Conservation (phyloP, 2,329 filamentous ascomycete genomes). For the Plenodomus biglobosus region DNA sequence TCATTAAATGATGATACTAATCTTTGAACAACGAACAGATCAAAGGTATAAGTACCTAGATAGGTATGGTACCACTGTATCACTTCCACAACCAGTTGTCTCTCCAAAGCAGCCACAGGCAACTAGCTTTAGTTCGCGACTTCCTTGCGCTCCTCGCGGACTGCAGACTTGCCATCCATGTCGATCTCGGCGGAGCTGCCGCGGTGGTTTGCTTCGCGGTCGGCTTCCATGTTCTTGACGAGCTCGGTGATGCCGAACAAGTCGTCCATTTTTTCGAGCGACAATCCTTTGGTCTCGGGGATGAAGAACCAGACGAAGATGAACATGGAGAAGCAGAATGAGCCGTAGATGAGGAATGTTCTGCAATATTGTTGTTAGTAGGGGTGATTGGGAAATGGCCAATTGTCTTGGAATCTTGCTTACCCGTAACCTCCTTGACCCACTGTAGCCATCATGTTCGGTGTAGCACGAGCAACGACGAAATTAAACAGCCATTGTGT, state of each 20-base stretch:
- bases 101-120: too few species aligned
- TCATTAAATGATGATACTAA: conserved; percentile 11
- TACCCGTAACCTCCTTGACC: conserved; percentile 54
- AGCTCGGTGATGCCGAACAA: conserved; percentile 63
- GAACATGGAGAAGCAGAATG: conserved; percentile 66
- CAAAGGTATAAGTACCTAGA: conserved; percentile 1
- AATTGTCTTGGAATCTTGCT: conserved; percentile 42
- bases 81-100: not conserved
- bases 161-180: conserved; percentile 33
- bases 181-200: conserved; percentile 23
- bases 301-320: conserved; percentile 68
- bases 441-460: conserved; percentile 65
- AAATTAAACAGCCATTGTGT: conserved; percentile 78
- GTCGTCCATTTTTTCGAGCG: conserved; percentile 67
- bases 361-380: conserved; percentile 47
- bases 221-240: conserved; percentile 39
- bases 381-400: too few species aligned
- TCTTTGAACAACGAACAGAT: conserved; percentile 1
- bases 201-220: conserved; percentile 29
- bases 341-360: conserved; percentile 69
- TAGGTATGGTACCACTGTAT: too few species aligned
- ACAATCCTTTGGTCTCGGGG: conserved; percentile 70
- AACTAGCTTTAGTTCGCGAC: conserved; percentile 16
- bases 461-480: conserved; percentile 67
- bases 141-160: conserved; percentile 33